Evolutionary conservation across 2,329 filamentous ascomycete species (phyloP).

Genomic region (Thermoascus crustaceus): DNA sequence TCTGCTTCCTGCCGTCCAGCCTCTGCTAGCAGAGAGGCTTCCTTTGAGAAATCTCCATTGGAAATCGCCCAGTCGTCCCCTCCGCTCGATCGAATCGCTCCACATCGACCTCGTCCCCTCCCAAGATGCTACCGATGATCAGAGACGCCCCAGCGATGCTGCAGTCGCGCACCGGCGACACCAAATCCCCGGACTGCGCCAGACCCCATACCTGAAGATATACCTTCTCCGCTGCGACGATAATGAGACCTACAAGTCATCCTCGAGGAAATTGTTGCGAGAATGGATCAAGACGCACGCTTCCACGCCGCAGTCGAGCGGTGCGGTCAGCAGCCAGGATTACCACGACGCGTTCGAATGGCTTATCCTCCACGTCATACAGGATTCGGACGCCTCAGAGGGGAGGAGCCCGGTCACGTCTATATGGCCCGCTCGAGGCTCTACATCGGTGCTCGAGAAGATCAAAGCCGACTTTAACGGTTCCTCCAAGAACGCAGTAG

Average conservation of each 20-base stretch:
- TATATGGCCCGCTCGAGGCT: conserved; percentile 68
- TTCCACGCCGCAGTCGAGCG: conserved; percentile 43
- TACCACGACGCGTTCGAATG: conserved; percentile 96
- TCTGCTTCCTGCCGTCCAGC: conserved; percentile 73
- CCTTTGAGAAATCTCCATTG: conserved; percentile 90
- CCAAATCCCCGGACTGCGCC: conserved; percentile 87
- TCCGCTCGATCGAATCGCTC: conserved; percentile 87
- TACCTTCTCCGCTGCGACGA: conserved; percentile 89
- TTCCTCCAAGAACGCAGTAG: conserved; percentile 60
- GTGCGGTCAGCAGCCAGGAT: conserved; percentile 58
- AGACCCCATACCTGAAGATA: conserved; percentile 89
- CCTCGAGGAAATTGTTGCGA: conserved; percentile 66
- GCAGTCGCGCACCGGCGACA: conserved; percentile 57
- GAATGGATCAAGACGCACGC: conserved; percentile 85
- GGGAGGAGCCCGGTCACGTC: conserved; percentile 56
- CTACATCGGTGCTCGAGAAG: conserved; percentile 81
- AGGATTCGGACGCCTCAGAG: conserved; percentile 63
- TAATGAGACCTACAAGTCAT: conserved; percentile 83
- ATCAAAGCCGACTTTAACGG: conserved; percentile 83
- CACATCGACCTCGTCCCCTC: conserved; percentile 78
- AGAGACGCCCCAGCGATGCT: conserved; percentile 30
- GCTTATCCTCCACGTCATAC: conserved; percentile 88
- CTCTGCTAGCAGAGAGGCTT: conserved; percentile 67
- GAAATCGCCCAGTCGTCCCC: conserved; percentile 85
- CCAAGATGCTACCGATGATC: conserved; percentile 35